Base-by-base conservation (phyloP, 2,329 filamentous ascomycete species). In the Fusarium udum region DNA sequence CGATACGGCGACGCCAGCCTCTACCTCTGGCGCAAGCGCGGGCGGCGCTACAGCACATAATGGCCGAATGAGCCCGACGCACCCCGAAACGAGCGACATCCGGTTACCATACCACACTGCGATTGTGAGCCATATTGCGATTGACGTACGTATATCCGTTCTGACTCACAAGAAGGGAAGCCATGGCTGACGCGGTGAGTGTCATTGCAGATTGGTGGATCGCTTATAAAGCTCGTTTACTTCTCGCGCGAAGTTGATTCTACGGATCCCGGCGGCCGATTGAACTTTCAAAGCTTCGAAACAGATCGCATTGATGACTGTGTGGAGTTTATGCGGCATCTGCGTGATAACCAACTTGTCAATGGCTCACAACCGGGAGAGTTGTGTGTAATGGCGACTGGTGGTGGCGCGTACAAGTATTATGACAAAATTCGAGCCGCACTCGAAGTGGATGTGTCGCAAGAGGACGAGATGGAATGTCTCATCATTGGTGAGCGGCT, bases 401-500 rank as follows among this genome's bases (percentile, higher is more conserved):
- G 96, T 11, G 96, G 96, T 34, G 96, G 96, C 26, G 95, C 96
- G 10, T 98, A 93, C 87, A 98, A 98, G 82, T 99, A 93, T 84
- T 98, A 98, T 82, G 95, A 98, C 81, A 92, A 91, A 82, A 94
- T 99, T 77, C 92, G 91, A 79, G 90, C 95, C 71, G 91, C 92
- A 9, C 85, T 99, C 57, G 93, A 93, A 20, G 93, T 97, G 4
- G 93, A 98, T 79, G 95, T 99, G 26, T 86, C 95, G 78, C 88
- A 95, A 48, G 96, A 98, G 83, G 96, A 99, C 79, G 96, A 99
- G 84, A 99, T 99, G 96, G 95, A 97, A 82, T 99, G 96, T 80
- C 85, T 99, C 66, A 99, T 99, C 73, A 96, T 96, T 78, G 95
- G 93, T 95, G 82, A 73, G 86, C 74, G 9, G 16, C 31, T 34